Evolutionary conservation across 441 rosid species (phyloP).

Genomic region (Adansonia rubrostipa): DNA sequence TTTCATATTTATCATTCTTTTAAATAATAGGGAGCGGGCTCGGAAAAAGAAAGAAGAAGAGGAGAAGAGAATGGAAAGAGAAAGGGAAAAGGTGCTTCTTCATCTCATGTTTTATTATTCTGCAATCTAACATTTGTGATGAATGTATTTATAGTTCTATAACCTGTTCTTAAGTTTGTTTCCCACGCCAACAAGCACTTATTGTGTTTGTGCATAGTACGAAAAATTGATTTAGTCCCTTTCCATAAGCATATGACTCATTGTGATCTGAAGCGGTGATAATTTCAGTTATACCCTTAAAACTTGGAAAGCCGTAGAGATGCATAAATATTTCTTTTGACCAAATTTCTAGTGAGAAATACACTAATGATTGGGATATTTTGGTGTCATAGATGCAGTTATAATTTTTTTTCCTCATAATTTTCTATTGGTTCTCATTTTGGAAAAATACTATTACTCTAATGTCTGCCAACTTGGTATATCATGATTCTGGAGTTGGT

Average conservation of each 20-base stretch:
- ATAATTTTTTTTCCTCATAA: background rate
- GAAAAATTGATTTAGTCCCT: conserved; percentile 6
- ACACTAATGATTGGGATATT: background rate
- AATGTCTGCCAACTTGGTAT: background rate
- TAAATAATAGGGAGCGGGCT: conserved; percentile 78
- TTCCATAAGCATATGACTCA: background rate
- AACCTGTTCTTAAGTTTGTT: background rate
- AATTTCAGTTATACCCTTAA: background rate
- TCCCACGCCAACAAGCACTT: background rate
- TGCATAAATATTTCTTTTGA: conserved; percentile 2
- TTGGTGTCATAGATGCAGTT: background rate
- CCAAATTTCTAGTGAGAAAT: conserved; percentile 5
- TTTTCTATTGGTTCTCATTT: background rate
- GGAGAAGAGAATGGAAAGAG: conserved; percentile 88
- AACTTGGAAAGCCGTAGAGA: background rate
- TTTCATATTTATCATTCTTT: conserved; percentile 24
- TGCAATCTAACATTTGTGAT: conserved; percentile 6
- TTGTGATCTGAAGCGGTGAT: background rate
- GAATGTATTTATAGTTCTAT: background rate
- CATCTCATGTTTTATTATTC: conserved; percentile 16
- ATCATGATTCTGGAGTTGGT: background rate
- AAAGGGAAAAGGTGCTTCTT: conserved; percentile 76
- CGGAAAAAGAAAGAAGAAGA: conserved; percentile 96
- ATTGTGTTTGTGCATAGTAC: background rate
- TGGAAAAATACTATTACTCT: conserved; percentile 2